Evolutionary conservation across 352 stramenopile species (phyloP), one percentile per base, ranked within the genome.

Genomic region (Globisporangium middletonii): DNA sequence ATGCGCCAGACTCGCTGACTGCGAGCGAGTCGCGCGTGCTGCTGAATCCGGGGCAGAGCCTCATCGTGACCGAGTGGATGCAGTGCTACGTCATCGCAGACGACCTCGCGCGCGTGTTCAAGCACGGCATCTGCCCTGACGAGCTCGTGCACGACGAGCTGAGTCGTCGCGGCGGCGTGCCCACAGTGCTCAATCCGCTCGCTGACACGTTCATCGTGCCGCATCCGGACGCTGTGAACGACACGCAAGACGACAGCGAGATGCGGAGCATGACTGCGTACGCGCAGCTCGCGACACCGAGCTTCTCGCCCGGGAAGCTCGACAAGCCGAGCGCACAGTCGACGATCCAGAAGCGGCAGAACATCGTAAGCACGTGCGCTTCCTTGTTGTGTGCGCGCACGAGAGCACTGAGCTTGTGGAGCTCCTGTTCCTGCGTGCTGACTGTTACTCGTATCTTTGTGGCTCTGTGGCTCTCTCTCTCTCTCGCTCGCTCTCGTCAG

Each of bases 31-130:
- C 82, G 7, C 79, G 85, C 8, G 80, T 94, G 38, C 53, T 94
- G 33, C 58, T 94, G 27, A 94, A 86, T 55, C 85, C 85, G 8
- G 85, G 85, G 1, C 59, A 71, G 27, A 91, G 81, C 60, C 68
- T 94, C 19, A 72, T 88, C 52, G 75, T 92, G 71, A 76, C 71
- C 1, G 79, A 89, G 57, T 85, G 77, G 73, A 90, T 88, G 63
- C 76, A 89, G 60, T 91, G 79, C 48, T 94, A 92, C 62, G 86
- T 90, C n/a, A 86, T 94, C 30, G 85, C 85, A 2, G 85, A 94
- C 50, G 85, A 94, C 41, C 65, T 90, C 19, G 76, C 72, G 9
- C 75, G 86, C 43, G 77, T 92, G 3, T 77, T 82, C 26, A 65
- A 83, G 37, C 72, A 78, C 45, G 71, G 71, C 5, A 78, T 91